These are phyloP conservation scores for Plenodomus lindquistii DNA, from an alignment of 2,329 filamentous ascomycete species.

Conservation along the genomic window DNA sequence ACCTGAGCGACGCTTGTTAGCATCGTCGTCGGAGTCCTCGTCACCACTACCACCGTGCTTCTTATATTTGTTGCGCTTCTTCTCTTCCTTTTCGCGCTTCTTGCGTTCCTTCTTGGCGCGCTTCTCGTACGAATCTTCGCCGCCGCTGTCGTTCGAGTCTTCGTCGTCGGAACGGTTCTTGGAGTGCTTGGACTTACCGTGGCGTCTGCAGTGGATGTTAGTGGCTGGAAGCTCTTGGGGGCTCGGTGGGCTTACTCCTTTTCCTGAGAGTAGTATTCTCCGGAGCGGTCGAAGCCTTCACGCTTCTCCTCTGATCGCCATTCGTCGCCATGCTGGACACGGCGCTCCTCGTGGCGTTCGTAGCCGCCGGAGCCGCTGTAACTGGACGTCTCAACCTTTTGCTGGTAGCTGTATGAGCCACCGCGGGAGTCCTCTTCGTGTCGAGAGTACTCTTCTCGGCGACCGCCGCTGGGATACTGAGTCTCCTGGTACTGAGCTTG, in stretches of 20 bases:
- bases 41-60: constrained; percentile 13
- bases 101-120: constrained; percentile 24
- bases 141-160: constrained; percentile 28
- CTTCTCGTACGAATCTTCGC: constrained; percentile 33
- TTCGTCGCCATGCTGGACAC: constrained; percentile 51
- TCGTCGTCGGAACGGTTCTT: constrained; percentile 49
- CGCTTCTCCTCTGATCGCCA: constrained; percentile 44
- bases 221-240: background rate
- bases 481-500: constrained; percentile 65
- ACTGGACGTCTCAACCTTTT: constrained; percentile 60
- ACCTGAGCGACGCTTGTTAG: constrained; percentile 26
- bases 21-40: constrained; percentile 18
- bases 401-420: constrained; percentile 60
- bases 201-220: constrained; percentile 24
- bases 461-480: constrained; percentile 60
- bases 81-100: constrained; percentile 27
- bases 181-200: constrained; percentile 42
- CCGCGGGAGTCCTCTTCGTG: constrained; percentile 59
- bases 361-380: constrained; percentile 57
- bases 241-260: constrained; percentile 36
- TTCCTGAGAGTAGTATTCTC: constrained; percentile 48
- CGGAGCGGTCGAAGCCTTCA: constrained; percentile 42
- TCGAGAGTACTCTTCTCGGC: constrained; percentile 63
- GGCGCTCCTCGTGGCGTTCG: constrained; percentile 61
- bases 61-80: constrained; percentile 17